Percentiles rank a stretch among this genome's conserved stretches.
Evolutionary conservation across 805 yeast species (phyloP).

Genomic region (Huiozyma sinensis): DNA sequence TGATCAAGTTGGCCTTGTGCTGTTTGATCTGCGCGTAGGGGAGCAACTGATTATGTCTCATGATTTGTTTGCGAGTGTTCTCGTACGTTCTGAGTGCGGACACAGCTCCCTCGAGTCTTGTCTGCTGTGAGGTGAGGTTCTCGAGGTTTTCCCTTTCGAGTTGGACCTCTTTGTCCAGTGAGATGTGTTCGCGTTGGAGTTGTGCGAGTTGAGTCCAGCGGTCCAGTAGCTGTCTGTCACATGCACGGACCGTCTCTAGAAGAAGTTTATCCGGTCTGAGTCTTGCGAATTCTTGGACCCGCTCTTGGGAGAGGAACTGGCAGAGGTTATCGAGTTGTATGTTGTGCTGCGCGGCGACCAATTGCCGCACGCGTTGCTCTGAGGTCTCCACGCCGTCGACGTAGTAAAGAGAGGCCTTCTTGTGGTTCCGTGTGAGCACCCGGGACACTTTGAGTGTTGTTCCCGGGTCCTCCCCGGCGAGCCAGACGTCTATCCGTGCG

Average conservation of each 20-base stretch:
- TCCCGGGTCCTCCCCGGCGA: constrained; percentile 20
- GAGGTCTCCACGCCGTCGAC: constrained; percentile 33
- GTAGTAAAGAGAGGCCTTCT: constrained; percentile 39
- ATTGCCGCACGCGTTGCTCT: constrained; percentile 37
- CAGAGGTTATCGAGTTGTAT: constrained; percentile 87
- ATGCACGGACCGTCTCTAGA: constrained; percentile 69
- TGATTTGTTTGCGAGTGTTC: constrained; percentile 36
- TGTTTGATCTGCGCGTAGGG: constrained; percentile 41
- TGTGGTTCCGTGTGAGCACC: constrained; percentile 31
- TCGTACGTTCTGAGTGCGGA: constrained; percentile 37
- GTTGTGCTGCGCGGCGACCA: constrained; percentile 38
- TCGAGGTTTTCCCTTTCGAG: constrained; percentile 24
- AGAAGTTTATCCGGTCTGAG: constrained; percentile 65
- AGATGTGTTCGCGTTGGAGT: constrained; percentile 36
- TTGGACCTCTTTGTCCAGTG: constrained; percentile 29
- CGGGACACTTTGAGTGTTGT: constrained; percentile 34
- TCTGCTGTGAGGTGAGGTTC: constrained; percentile 28
- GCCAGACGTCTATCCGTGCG: constrained; percentile 28
- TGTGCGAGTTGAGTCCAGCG: constrained; percentile 48
- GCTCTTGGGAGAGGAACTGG: constrained; percentile 90
- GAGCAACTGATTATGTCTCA: constrained; percentile 36
- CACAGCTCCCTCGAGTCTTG: constrained; percentile 38
- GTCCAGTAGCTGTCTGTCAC: constrained; percentile 48
- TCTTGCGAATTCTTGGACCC: constrained; percentile 86
- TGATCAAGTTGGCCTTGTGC: constrained; percentile 23